Conservation (phyloP, 495 filamentous ascomycete species). For the Penicillium dipodomyicola region DNA sequence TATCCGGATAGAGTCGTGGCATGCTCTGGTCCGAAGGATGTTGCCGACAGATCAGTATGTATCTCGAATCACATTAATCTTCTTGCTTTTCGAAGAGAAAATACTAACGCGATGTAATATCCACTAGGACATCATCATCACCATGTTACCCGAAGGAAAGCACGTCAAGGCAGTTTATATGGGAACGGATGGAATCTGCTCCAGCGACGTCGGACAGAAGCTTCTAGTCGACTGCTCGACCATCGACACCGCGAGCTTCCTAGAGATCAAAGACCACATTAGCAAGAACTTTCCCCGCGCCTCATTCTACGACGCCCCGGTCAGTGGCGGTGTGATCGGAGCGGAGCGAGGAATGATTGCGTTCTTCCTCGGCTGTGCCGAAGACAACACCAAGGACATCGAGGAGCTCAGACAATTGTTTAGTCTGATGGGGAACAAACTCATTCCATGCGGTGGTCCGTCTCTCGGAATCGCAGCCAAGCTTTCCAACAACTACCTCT, state of each 20-base stretch:
- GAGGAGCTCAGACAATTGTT: conserved; percentile 32
- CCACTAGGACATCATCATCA: conserved; percentile 60
- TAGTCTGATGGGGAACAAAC: conserved; percentile 41
- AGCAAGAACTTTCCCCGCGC: conserved; percentile 19
- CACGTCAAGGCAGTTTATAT: conserved; percentile 61
- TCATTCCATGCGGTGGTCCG: conserved; percentile 51
- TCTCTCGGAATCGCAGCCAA: conserved; percentile 54
- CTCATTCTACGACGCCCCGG: conserved; percentile 43
- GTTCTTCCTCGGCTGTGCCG: conserved; percentile 47
- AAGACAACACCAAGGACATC: conserved; percentile 29
- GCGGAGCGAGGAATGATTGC: conserved; percentile 47
- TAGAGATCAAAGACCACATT: conserved; percentile 35
- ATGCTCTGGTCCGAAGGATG: conserved; percentile 34
- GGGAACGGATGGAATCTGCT: conserved; percentile 33
- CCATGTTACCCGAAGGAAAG: conserved; percentile 63
- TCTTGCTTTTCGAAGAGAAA: not conserved
- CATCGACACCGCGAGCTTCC: conserved; percentile 43
- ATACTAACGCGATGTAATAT: not conserved
- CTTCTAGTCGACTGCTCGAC: conserved; percentile 47
- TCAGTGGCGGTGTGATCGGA: conserved; percentile 47
- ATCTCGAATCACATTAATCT: not conserved
- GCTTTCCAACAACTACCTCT: conserved; percentile 55
- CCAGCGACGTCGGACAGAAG: conserved; percentile 27
- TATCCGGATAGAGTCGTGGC: conserved; percentile 25
- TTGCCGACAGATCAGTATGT: conserved; percentile 43